Base-by-base conservation (phyloP, 768 basidiomycete species). In the Mycena albidolilacea region DNA sequence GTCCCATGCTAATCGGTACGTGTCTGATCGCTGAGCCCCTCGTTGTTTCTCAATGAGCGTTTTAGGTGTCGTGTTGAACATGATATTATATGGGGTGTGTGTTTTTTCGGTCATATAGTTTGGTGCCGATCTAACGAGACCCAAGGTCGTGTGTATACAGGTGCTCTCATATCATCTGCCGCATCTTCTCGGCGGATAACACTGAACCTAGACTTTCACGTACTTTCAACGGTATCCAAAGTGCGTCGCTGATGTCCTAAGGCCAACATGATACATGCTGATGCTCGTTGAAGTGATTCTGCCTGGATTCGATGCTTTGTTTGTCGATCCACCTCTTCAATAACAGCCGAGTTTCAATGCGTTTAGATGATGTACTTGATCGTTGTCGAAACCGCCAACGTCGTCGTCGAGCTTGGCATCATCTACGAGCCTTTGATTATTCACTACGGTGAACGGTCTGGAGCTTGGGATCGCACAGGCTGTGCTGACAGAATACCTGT, bases 1-100 rank as follows among this genome's bases (percentile, higher is more conserved):
- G 67, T 19, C 71, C 71, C 52, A 50, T 72, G 61, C 62, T 72
- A 17, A 68, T 71, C 48, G 70, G 70, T 71, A 30, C n/a, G 70
- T 54, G 5, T 39, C 21, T 3, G 15, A 0, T 21, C 10, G 6
- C 7, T 5, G 19, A 5, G 12, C 3, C 23, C 35, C 52, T 6
- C 9, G 7, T 19, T 63, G 35, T 58, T 8, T 67, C 7, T 48
- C 23, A n/a, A 21, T 48, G 23, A 8, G 4, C 21, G 30, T 30
- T 30, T 48, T 48, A 69, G 73, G 73, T 21, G 73, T 63, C 38
- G 2, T 67, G 21, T 35, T 74, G 64, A 74, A 74, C 43, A 57
- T 59, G 39, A 43, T 67, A 23, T 38, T 74, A 15, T 74, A 74
- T 37, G 73, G 73, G 73, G 73, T 14, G 73, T 74, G 37, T 5